Evolutionary conservation across 495 filamentous ascomycete genomes (phyloP), one percentile per base, ranked within the genome.

Genomic region (Beverwykella pulmonaria): DNA sequence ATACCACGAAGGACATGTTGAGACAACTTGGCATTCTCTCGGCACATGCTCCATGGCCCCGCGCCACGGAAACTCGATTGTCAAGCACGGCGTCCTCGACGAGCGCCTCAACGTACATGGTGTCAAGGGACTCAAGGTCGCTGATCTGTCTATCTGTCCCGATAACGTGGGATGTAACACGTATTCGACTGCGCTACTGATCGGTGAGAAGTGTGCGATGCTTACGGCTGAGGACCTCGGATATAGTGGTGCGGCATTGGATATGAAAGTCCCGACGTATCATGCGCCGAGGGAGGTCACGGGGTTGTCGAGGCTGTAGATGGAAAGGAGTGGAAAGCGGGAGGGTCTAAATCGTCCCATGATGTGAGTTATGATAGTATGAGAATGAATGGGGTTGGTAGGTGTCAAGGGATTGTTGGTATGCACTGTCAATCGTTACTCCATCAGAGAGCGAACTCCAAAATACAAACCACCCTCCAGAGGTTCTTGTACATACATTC

Each of bases 101-200:
- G 88, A 90, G 69, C 84, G 89, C 30, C 81, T 93, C 56, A 93
- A 92, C 68, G 90, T 93, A 44, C 86, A 92, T 71, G 90, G 90
- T 58, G 88, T 92, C 30, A 83, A 91, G 78, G 87, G 87, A 17
- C 84, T 94, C 53, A 93, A 93, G 81, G 88, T 92, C 46, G 89
- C 89, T 15, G 91, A 93, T 77, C 78, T 93, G 53, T 87, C 83
- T 25, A 92, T 93, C 75, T 92, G 87, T 73, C 90, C 90, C 1
- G 89, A 91, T 73, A 94, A 94, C 65, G 87, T 93, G 23, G 89
- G 89, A 30, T 90, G 87, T 80, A 92, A 92, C 75, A 92, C 89
- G 67, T 87, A 87, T 71, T 84, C 85, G 48, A 92, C 88, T 15
- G 90, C 90, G 25, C 82, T 93, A 12, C 79, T 92, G 7, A 92